A percentile compares a stretch with the other conserved stretches of the same genome.
Conservation (phyloP, 768 basidiomycete species). For the Pluteus cervinus region DNA sequence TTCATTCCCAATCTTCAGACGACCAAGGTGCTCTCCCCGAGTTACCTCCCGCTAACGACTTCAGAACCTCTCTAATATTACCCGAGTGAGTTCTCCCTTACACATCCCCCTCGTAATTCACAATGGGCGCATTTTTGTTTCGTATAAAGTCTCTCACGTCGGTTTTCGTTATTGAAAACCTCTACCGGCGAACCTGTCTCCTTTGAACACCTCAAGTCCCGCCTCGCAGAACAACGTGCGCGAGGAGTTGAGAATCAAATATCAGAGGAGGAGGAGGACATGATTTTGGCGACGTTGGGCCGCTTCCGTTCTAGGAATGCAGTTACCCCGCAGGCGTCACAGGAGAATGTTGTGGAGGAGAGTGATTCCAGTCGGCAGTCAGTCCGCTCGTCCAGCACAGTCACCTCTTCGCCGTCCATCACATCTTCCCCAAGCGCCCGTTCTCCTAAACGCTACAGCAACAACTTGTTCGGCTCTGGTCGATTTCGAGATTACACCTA, state of each 20-base stretch:
- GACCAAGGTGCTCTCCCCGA: constrained; percentile 38
- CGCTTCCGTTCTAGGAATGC: constrained; percentile 31
- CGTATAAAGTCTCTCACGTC: constrained; percentile 62
- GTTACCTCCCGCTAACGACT: constrained; percentile 67
- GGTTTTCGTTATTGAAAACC: constrained; percentile 74
- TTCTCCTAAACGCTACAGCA: constrained; percentile 71
- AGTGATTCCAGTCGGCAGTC: constrained; percentile 26
- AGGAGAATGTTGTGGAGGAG: constrained; percentile 25
- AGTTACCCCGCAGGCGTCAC: constrained; percentile 23
- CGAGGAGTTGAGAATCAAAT: constrained; percentile 63
- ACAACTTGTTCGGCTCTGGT: constrained; percentile 83
- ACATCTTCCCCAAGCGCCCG: constrained; percentile 42
- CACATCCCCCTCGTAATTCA: constrained; percentile 1
- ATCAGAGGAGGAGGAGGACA: constrained; percentile 79
- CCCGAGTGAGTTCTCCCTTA: constrained; percentile 61
- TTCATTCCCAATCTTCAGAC: constrained; percentile 20
- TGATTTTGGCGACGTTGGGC: constrained; percentile 72
- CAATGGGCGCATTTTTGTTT: constrained; percentile 13
- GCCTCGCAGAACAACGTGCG: constrained; percentile 72
- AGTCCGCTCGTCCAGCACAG: constrained; percentile 22
- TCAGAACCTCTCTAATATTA: constrained; percentile 81
- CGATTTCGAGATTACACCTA: constrained; percentile 71
- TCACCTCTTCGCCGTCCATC: constrained; percentile 29
- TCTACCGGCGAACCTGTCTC: constrained; percentile 60
- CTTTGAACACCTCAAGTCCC: constrained; percentile 56